Conservation (phyloP, 2,329 filamentous ascomycete genomes). For the Botrytis deweyae region DNA sequence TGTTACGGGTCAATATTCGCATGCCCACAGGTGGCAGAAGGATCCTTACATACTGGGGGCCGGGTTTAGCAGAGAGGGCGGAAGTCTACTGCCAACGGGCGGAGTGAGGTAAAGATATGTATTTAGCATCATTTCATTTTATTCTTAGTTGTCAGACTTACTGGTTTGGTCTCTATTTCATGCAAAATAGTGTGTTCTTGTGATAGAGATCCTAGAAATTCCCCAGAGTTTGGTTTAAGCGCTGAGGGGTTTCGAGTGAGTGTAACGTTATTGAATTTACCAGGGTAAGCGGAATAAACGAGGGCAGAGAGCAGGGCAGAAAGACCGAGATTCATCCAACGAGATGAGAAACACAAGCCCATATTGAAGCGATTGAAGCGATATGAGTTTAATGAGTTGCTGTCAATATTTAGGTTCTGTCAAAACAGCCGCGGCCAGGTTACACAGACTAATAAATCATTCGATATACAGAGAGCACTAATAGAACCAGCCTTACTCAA, state of each 20-base stretch:
- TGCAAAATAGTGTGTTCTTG: not conserved
- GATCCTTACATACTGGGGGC: conserved; percentile 1
- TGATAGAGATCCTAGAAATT: conserved; percentile 9
- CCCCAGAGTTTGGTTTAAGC: conserved; percentile 20
- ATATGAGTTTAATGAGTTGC: conserved; percentile 2
- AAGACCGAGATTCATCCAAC: not conserved
- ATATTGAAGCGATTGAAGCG: conserved; percentile 1
- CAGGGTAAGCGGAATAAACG: conserved; percentile 4
- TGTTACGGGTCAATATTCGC: not conserved
- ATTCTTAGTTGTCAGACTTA: conserved; percentile 12
- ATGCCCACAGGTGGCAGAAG: not conserved
- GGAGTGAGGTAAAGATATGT: conserved; percentile 1
- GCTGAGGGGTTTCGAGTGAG: not conserved
- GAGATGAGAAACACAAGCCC: conserved; percentile 10
- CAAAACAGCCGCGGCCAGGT: conserved; percentile 13
- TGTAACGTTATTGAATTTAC: not conserved
- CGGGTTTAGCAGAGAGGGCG: not conserved
- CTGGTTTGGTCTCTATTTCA: not conserved
- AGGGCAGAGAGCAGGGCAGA: not conserved
- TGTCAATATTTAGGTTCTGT: not conserved
- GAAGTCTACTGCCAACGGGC: conserved; percentile 4
- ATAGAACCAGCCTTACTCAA: not conserved
- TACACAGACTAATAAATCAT: conserved; percentile 15
- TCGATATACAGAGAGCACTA: not conserved
- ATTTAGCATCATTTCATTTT: conserved; percentile 13